Evolutionary conservation across 2,329 filamentous ascomycete species (phyloP).

Genomic region (Metarhizium sp.): DNA sequence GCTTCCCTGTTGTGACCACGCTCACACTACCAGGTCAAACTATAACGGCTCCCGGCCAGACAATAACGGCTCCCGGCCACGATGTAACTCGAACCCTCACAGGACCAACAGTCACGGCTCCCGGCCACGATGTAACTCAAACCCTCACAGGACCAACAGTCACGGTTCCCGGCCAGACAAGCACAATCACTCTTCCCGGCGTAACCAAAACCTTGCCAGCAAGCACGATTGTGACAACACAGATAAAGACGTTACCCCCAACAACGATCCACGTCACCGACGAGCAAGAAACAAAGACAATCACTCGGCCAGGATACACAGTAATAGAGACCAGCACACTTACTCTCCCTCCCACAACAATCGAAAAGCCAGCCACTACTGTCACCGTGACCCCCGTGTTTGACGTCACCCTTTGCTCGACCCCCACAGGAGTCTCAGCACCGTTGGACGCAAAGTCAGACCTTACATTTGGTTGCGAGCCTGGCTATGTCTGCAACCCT

Average conservation of each 20-base stretch:
- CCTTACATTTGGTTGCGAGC: slow-evolving; percentile 43
- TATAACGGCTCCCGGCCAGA: slow-evolving; percentile 6
- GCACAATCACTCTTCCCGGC: slow-evolving; percentile 18
- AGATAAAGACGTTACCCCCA: slow-evolving; percentile 4
- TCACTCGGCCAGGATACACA: slow-evolving; percentile 20
- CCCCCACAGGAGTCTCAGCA: slow-evolving; percentile 28
- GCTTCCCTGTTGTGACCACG: slow-evolving; percentile 9
- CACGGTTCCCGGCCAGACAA: slow-evolving; percentile 14
- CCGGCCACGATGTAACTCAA: slow-evolving; percentile 8
- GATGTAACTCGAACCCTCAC: slow-evolving; percentile 3
- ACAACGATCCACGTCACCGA: slow-evolving; percentile 10
- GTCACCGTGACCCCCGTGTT: slow-evolving; percentile 18
- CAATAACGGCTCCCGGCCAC: slow-evolving; percentile 5
- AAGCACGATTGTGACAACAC: slow-evolving; percentile 7
- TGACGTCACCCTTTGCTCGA: slow-evolving; percentile 31
- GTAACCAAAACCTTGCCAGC: slow-evolving; percentile 10
- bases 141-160: slow-evolving; percentile 9
- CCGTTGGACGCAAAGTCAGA: slow-evolving; percentile 27
- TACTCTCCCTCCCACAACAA: slow-evolving; percentile 17
- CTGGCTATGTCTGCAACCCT: slow-evolving; percentile 44
- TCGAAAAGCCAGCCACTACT: slow-evolving; percentile 19
- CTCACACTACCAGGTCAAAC: slow-evolving; percentile 6
- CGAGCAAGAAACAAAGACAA: slow-evolving; percentile 18
- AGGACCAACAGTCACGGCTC: slow-evolving; percentile 14
- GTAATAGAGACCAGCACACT: slow-evolving; percentile 21